Base-by-base conservation (phyloP, 345 rosid species). In the Populus simonii region DNA sequence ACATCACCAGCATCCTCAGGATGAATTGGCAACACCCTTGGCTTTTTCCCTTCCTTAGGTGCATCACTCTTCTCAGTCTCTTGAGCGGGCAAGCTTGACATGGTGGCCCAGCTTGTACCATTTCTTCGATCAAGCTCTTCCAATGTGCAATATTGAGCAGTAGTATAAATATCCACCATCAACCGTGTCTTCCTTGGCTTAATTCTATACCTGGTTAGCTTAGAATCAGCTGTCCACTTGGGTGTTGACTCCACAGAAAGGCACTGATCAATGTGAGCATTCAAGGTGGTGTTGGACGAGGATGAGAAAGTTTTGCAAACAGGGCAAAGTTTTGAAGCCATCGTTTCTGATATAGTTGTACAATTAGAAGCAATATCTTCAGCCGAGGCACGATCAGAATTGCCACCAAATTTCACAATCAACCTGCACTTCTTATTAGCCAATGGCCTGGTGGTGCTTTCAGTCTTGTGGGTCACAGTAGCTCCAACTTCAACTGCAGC, bases 211-310 rank as follows among this genome's bases (percentile, higher is more conserved):
- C 90, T 92, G 25, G 71, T 85, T 57, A 88, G 75, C 85, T 83
- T 95, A 81, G 86, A 85, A 83, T 83, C 89, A 43, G 84, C 86
- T 15, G 88, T 87, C 90, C 93, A 89, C 82, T 89, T 88, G 71
- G 92, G 81, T 8, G 84, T 80, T 76, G 93, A 85, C 65, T 91
- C 99, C 51, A 68, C 87, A 41, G 98, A 91, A 53, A 96, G 93
- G 83, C 99, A 93, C 87, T 96, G 99, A 78, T 96, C 99, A 11
- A 96, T 96, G 84, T 96, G 99, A 77, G 99, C 99, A 88, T 96
- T 96, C 89, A 96, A 85, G 61, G 98, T 96, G 68, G 99, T 96
- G 86, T 93, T 96, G 18, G 98, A 96, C 47, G 99, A 88, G 47
- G 98, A 96, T 3, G 99, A 90, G 88, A 96, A 96, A 16, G 90